Conservation (phyloP, 495 filamentous ascomycete genomes). For the Pyrenopolyporus hunteri region DNA sequence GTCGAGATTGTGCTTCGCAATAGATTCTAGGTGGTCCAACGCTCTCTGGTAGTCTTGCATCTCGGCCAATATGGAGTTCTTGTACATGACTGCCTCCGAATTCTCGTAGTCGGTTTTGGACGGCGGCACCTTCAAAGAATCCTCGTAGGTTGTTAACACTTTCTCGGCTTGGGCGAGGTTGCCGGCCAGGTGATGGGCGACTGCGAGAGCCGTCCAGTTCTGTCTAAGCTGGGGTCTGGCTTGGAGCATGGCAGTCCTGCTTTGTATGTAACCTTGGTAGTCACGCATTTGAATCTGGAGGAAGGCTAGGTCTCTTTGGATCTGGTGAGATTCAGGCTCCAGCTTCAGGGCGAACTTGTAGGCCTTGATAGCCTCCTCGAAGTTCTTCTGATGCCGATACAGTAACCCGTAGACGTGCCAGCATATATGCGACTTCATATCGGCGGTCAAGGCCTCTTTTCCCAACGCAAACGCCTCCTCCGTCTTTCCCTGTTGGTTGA, state of each 20-base stretch:
- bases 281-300: conserved; percentile 97
- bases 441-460: conserved; percentile 86
- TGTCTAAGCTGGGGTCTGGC: conserved; percentile 76
- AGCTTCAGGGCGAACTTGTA: conserved; percentile 93
- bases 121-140: conserved; percentile 79
- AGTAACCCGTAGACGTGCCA: conserved; percentile 99
- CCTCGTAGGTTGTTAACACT: conserved; percentile 88
- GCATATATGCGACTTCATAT: conserved; percentile 99
- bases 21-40: conserved; percentile 81
- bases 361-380: conserved; percentile 97
- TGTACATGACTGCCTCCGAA: conserved; percentile 94
- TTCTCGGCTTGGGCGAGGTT: conserved; percentile 86
- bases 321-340: conserved; percentile 91
- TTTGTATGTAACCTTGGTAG: conserved; percentile 90
- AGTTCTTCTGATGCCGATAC: conserved; percentile 92
- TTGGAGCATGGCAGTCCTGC: conserved; percentile 82
- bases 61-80: conserved; percentile 93
- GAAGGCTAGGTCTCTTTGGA: conserved; percentile 89
- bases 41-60: conserved; percentile 77
- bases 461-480: conserved; percentile 93
- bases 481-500: conserved; percentile 85
- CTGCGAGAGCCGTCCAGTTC: conserved; percentile 95
- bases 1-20: conserved; percentile 79
- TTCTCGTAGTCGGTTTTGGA: conserved; percentile 83
- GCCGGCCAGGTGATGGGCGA: conserved; percentile 88